A percentile compares a stretch with the other conserved stretches of the same genome.
These are phyloP conservation scores for Plantago ovata DNA, from an alignment of 257 asterid genomes.

Conservation along the genomic window DNA sequence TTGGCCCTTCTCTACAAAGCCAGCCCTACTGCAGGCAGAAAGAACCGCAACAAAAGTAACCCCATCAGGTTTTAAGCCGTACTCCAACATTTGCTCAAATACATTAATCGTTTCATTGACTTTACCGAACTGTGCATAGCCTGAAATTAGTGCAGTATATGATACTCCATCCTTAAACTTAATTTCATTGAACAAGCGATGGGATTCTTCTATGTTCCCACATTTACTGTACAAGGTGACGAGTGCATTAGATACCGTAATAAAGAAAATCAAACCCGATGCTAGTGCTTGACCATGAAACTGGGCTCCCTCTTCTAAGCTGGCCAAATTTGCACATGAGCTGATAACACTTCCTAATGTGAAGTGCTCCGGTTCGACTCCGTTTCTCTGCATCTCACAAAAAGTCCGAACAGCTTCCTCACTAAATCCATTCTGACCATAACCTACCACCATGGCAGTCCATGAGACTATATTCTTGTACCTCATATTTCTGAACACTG, in stretches of 20 bases:
- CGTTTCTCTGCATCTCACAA: conserved; percentile 63
- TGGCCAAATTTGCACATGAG: conserved; percentile 87
- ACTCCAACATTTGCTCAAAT: conserved; percentile 67
- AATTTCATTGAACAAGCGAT: conserved; percentile 53
- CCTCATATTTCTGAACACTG: conserved; percentile 52
- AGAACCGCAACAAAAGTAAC: conserved; percentile 79
- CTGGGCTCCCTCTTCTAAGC: conserved; percentile 92
- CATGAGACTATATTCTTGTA: conserved; percentile 74
- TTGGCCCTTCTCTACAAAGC: conserved; percentile 65
- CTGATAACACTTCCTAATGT: conserved; percentile 87
- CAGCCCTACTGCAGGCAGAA: conserved; percentile 87
- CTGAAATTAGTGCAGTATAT: conserved; percentile 84
- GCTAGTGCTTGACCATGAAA: conserved; percentile 67
- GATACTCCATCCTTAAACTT: conserved; percentile 65
- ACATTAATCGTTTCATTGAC: conserved; percentile 62
- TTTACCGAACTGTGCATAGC: conserved; percentile 86
- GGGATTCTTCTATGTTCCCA: conserved; percentile 70
- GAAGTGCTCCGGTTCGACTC: conserved; percentile 63
- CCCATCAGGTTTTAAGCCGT: conserved; percentile 65
- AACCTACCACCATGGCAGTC: conserved; percentile 97
- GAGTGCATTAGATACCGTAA: conserved; percentile 84
- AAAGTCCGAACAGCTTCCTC: conserved; percentile 75
- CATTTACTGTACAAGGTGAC: conserved; percentile 81
- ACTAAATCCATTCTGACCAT: conserved; percentile 83
- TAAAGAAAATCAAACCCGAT: conserved; percentile 62